A percentile compares a stretch with the other conserved stretches of the same genome.
phyloP scores from a whole-genome alignment of 768 basidiomycete species.

The Trametes gibbosa region DNA sequence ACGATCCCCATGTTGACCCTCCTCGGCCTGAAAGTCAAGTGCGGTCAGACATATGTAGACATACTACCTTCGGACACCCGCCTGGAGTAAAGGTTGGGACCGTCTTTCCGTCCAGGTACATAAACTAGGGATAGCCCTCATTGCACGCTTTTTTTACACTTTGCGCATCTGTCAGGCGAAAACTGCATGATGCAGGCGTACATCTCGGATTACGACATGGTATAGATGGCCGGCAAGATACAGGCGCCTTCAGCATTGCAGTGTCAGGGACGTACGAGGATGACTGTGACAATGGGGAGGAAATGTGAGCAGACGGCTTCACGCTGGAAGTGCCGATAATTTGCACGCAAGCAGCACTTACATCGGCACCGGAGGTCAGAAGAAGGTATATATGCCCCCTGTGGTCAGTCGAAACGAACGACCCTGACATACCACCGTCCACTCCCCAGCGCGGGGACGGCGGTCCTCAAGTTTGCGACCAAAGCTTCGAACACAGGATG shows the following conservation, averaged over 20 bases:
- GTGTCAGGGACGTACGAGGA: conserved; percentile 19
- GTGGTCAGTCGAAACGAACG: neutral
- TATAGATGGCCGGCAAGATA: conserved; percentile 10
- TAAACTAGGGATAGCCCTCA: neutral
- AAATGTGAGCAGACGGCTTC: conserved; percentile 5
- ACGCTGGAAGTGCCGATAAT: neutral
- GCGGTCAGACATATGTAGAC: too few relatives aligned
- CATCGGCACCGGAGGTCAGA: conserved; percentile 12
- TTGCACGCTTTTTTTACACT: neutral
- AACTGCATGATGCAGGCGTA: conserved; percentile 2
- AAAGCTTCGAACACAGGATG: conserved; percentile 10
- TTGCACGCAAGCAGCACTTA: neutral
- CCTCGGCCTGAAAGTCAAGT: too few relatives aligned
- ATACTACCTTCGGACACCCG: neutral
- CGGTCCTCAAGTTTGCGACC: conserved; percentile 11
- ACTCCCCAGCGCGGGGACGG: neutral
- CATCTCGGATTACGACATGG: conserved; percentile 10
- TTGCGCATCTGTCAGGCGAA: neutral
- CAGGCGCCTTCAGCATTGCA: conserved; percentile 18
- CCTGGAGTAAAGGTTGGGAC: neutral
- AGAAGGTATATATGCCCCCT: neutral
- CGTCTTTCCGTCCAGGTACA: neutral
- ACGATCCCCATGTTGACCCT: too few relatives aligned
- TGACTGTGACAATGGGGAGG: conserved; percentile 15
- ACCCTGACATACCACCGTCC: neutral